phyloP scores from a whole-genome alignment of 805 yeast genomes.

The Saccharomycopsis sp. region DNA sequence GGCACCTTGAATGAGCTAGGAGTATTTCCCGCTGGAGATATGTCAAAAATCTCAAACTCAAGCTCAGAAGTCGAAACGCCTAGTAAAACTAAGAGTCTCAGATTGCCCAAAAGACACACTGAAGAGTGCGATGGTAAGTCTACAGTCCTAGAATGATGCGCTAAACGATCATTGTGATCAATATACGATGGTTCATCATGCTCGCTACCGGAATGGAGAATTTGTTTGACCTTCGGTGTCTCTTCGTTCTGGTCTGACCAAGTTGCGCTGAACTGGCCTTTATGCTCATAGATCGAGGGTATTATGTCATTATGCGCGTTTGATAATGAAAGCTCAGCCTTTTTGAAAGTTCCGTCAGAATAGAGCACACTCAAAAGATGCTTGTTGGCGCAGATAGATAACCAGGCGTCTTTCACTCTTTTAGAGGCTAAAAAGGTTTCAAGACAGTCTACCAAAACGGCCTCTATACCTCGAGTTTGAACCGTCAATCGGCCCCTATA shows the following conservation, averaged over 20 bases:
- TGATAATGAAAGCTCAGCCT: neutral
- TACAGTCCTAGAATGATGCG: too few species aligned
- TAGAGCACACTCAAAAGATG: neutral
- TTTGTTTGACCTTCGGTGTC: neutral
- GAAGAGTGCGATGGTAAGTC: too few species aligned
- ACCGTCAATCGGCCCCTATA: neutral
- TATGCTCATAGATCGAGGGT: neutral
- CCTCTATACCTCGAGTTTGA: constrained; percentile 1
- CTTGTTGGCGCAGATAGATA: neutral
- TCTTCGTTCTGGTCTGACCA: neutral
- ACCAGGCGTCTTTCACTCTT: neutral
- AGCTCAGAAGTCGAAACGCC: too few species aligned
- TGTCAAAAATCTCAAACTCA: neutral
- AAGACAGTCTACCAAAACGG: neutral
- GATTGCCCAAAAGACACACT: too few species aligned
- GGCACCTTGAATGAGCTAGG: neutral
- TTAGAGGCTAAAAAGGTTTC: neutral
- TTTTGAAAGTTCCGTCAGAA: neutral
- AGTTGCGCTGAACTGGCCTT: neutral
- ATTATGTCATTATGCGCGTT: neutral
- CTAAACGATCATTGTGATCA: too few species aligned
- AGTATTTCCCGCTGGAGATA: neutral
- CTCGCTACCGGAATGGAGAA: neutral
- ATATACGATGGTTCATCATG: neutral
- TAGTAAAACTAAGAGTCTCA: too few species aligned